A percentile compares a stretch with the other conserved stretches of the same genome.
Evolutionary conservation across 805 yeast species (phyloP).

Genomic region (Maudiozyma barnettii): DNA sequence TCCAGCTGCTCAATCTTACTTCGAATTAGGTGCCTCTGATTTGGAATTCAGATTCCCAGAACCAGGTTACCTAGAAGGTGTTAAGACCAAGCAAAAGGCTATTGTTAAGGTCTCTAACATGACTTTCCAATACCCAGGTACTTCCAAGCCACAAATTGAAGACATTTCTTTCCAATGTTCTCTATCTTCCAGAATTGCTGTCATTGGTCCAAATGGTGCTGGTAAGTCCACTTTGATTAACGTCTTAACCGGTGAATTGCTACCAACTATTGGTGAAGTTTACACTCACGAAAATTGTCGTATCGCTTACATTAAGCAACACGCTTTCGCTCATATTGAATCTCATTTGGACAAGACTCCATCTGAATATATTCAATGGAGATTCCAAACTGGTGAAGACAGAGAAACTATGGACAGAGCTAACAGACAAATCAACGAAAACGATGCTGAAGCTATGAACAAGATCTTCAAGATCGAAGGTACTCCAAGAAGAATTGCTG

Average conservation of each 20-base stretch:
- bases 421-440: conserved; percentile 94
- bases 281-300: conserved; percentile 99
- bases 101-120: conserved; percentile 95
- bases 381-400: conserved; percentile 99
- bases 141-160: conserved; percentile 84
- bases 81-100: conserved; percentile 99
- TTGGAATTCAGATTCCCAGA: conserved; percentile 96
- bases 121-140: conserved; percentile 99
- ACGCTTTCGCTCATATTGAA: conserved; percentile 99
- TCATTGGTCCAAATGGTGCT: conserved; percentile 99
- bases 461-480: conserved; percentile 98
- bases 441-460: conserved; percentile 97
- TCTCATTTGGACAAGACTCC: conserved; percentile 98
- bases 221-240: conserved; percentile 99
- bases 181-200: conserved; percentile 98
- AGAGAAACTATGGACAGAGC: conserved; percentile 99
- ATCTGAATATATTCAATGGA: conserved; percentile 99
- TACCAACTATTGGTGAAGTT: conserved; percentile 97
- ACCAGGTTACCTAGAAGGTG: conserved; percentile 99
- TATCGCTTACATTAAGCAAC: conserved; percentile 99
- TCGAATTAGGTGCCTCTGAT: conserved; percentile 97
- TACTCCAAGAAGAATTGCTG: conserved; percentile 93
- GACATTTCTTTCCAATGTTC: conserved; percentile 98
- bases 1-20: conserved; percentile 97
- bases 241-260: conserved; percentile 97